A percentile compares a stretch with the other conserved stretches of the same genome.
These are phyloP conservation scores for Heritiera fomes DNA, from an alignment of 345 rosid species.

Conservation along the genomic window DNA sequence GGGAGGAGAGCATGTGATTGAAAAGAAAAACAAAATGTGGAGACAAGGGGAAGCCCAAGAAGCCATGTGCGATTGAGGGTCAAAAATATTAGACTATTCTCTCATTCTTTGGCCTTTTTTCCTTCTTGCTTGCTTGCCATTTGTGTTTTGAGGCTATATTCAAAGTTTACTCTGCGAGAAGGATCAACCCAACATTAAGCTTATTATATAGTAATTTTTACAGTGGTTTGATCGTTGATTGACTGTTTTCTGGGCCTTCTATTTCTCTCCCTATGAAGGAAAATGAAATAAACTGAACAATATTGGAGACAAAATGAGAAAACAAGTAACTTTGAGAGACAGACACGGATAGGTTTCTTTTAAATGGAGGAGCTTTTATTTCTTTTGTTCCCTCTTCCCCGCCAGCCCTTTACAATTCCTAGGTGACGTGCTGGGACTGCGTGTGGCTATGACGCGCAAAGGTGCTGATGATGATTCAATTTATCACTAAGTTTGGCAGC, in stretches of 20 bases:
- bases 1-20: slow-evolving; percentile 52
- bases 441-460: slow-evolving; percentile 26
- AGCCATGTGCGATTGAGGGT: slow-evolving; percentile 73
- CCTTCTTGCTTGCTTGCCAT: neutral
- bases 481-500: neutral
- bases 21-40: slow-evolving; percentile 32
- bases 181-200: neutral
- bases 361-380: neutral
- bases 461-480: neutral
- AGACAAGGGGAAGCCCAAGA: slow-evolving; percentile 36
- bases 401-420: slow-evolving; percentile 45
- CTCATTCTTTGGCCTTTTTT: slow-evolving; percentile 20
- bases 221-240: neutral
- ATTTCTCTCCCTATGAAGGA: slow-evolving; percentile 7
- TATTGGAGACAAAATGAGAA: neutral
- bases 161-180: slow-evolving; percentile 26
- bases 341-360: neutral
- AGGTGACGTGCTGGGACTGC: slow-evolving; percentile 41
- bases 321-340: neutral
- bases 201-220: neutral
- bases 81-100: slow-evolving; percentile 53
- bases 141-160: slow-evolving; percentile 25
- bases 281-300: neutral
- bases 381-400: slow-evolving; percentile 39
- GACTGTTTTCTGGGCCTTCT: neutral